phyloP scores from a whole-genome alignment of 371 early-diverging fungal species.

The Mortierella sp. region DNA sequence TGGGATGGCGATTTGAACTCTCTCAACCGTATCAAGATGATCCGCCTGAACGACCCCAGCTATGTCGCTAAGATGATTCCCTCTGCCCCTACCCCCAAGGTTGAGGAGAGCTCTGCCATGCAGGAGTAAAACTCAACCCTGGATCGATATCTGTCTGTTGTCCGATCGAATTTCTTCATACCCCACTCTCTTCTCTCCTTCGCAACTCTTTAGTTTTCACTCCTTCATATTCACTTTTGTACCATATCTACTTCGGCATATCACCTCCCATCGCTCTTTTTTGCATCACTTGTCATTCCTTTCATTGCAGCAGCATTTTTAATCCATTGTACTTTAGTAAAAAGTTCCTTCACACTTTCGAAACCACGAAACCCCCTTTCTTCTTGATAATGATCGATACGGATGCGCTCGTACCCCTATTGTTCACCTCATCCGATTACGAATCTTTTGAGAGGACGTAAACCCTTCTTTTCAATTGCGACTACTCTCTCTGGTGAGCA shows the following conservation, averaged over 20 bases:
- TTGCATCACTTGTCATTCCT: background rate
- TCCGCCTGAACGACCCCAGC: slow-evolving; percentile 49
- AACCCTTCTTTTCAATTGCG: background rate
- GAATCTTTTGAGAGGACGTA: background rate
- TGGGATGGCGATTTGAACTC: slow-evolving; percentile 76
- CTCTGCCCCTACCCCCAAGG: slow-evolving; percentile 29
- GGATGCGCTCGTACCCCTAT: background rate
- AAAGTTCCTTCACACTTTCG: background rate
- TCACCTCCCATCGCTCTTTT: background rate
- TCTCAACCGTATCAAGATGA: slow-evolving; percentile 48
- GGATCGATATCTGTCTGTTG: background rate
- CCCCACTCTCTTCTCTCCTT: background rate
- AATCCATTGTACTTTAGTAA: slow-evolving; percentile 8
- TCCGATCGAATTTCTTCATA: background rate
- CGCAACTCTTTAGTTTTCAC: background rate
- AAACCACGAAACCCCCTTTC: background rate
- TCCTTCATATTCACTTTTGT: background rate
- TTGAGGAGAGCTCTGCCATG: slow-evolving; percentile 36
- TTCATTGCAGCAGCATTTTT: slow-evolving; percentile 7
- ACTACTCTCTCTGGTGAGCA: background rate
- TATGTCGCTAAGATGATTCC: slow-evolving; percentile 42
- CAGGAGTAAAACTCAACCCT: slow-evolving; percentile 38
- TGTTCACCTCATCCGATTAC: background rate
- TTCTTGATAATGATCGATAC: background rate
- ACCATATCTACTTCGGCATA: slow-evolving; percentile 11